Evolutionary conservation across 371 early-diverging fungal species (phyloP).

Genomic region (Nematocida displodere): DNA sequence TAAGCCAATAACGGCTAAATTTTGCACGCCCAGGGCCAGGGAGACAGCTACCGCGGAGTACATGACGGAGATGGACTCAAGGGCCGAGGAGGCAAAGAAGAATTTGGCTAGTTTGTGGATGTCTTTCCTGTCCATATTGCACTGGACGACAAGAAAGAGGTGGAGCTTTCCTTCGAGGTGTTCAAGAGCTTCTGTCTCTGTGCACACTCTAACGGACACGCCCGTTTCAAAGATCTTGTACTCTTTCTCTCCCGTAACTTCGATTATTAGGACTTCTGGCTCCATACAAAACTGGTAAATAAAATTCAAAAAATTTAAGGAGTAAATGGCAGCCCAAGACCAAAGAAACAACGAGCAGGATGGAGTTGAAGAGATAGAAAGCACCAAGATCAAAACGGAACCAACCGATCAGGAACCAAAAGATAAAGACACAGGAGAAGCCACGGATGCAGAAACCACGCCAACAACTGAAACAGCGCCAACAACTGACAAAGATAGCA

Average conservation of each 20-base stretch:
- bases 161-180: slow-evolving; percentile 37
- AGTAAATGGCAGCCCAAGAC: not conserved
- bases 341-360: not conserved
- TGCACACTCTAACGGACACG: slow-evolving; percentile 12
- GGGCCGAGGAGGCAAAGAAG: slow-evolving; percentile 13
- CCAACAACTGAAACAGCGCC: not conserved
- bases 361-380: not conserved
- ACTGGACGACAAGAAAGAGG: slow-evolving; percentile 25
- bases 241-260: slow-evolving; percentile 14
- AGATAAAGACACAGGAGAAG: not conserved
- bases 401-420: not conserved
- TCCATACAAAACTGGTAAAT: slow-evolving; percentile 42
- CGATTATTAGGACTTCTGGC: slow-evolving; percentile 49
- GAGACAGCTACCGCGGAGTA: slow-evolving; percentile 45
- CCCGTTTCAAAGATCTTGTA: slow-evolving; percentile 45
- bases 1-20: not conserved
- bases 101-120: slow-evolving; percentile 3
- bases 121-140: slow-evolving; percentile 16
- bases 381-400: not conserved
- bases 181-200: not conserved
- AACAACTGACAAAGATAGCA: no score
- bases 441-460: not conserved
- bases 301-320: slow-evolving; percentile 51
- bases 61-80: slow-evolving; percentile 51
- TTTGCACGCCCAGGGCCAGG: slow-evolving; percentile 41